Conservation (phyloP, 2,329 filamentous ascomycete species). For the Diaporthe humulicola region DNA sequence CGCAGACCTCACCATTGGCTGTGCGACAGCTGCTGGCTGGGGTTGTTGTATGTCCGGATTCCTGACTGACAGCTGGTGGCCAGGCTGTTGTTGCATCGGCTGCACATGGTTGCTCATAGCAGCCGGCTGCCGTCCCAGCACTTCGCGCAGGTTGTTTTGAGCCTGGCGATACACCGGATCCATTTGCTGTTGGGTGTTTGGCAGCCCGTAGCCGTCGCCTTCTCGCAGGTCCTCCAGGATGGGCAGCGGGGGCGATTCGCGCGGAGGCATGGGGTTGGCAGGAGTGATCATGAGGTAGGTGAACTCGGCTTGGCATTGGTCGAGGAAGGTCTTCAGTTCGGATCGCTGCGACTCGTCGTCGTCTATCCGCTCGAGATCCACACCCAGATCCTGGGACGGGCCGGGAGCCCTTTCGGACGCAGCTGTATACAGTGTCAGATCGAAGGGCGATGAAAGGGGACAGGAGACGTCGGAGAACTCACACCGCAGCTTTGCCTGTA, state of each 20-base stretch:
- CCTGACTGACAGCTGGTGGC: constrained; percentile 45
- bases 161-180: constrained; percentile 40
- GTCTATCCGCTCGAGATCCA: constrained; percentile 59
- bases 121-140: constrained; percentile 51
- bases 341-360: constrained; percentile 66
- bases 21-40: constrained; percentile 57
- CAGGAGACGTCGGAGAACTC: constrained; percentile 45
- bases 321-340: constrained; percentile 72
- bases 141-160: constrained; percentile 33
- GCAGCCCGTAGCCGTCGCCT: constrained; percentile 63
- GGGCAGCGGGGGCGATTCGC: constrained; percentile 71
- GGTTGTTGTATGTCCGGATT: constrained; percentile 48
- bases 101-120: constrained; percentile 65
- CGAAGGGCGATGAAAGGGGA: too few species aligned
- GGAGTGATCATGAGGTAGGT: constrained; percentile 78
- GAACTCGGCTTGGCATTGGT: constrained; percentile 75
- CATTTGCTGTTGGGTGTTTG: constrained; percentile 56
- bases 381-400: constrained; percentile 57
- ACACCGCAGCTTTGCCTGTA: constrained; percentile 71
- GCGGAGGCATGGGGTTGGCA: constrained; percentile 74
- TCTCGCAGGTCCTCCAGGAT: constrained; percentile 72
- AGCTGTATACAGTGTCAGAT: constrained; percentile 50
- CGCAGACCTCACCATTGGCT: constrained; percentile 34
- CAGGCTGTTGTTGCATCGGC: constrained; percentile 53
- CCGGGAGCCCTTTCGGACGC: constrained; percentile 55